Base-by-base conservation (phyloP, 805 yeast genomes). In the Wickerhamomyces queroliae region DNA sequence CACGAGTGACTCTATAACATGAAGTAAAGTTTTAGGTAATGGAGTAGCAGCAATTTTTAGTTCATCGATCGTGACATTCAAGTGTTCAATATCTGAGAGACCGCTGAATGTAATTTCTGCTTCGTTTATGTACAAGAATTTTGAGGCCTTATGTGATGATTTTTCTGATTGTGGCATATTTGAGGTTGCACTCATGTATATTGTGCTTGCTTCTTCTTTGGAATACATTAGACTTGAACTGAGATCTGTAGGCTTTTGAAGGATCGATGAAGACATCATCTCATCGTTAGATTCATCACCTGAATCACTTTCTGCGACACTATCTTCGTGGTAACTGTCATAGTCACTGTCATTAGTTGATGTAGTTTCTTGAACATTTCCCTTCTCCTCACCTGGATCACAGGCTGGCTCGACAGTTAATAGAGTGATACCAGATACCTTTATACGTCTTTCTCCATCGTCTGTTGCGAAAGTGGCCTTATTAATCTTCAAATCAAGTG, bases 101-200 rank as follows among this genome's bases (percentile, higher is more conserved):
- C 85, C 84, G 42, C 72, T 71, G 46, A 80, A 79, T 5, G 66
- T 61, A 2, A 74, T 40, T 3, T 55, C 56, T 5, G 71, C 46
- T 9, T 53, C 40, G 48, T 73, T 71, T 9, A 56, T 40, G 37
- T 37, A 47, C 0, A 62, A 36, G 3, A 61, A 33, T 7, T 45
- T 43, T 7, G 50, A 25, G 7, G 45, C 33, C 6, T 25, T 21
- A 55, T 31, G 30, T 17, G 39, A 43, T 12, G 42, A 29, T 10
- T 41, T 43, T 27, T 45, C 42, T 3, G 56, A 46, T 19, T 48
- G 56, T 36, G 70, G 62, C 2, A 76, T 54, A 36, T 73, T 70
- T 0, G 86, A 78, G 10, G 82, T 67, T 2, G 95, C 95, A 59
- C 95, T 85, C 90, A 85, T 78, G 54, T 84, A 87, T 16, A 86